Conservation (phyloP, 768 basidiomycete genomes). For the Macrolepiota albuminosa region DNA sequence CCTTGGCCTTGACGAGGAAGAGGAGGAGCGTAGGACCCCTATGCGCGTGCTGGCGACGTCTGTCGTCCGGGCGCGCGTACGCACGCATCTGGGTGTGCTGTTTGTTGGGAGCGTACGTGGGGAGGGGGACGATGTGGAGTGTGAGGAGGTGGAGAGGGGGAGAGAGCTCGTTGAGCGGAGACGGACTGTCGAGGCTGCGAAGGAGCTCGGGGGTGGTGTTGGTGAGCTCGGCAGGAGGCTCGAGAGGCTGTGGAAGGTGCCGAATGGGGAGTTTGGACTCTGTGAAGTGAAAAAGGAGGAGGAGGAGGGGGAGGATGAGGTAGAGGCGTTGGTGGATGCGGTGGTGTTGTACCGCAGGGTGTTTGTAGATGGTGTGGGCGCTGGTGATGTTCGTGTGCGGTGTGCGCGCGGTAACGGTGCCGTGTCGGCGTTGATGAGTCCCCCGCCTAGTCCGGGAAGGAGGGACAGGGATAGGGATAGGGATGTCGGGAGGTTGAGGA, state of each 20-base stretch:
- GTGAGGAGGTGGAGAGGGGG: conserved; percentile 25
- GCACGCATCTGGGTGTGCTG: conserved; percentile 44
- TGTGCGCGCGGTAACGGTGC: neutral
- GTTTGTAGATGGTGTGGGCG: conserved; percentile 33
- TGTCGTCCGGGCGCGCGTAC: conserved; percentile 48
- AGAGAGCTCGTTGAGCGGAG: conserved; percentile 32
- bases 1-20: conserved; percentile 12
- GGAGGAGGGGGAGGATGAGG: conserved; percentile 34
- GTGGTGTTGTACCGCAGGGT: conserved; percentile 57
- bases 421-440: conserved; percentile 45
- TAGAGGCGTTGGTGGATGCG: conserved; percentile 51
- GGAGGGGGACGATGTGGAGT: conserved; percentile 25
- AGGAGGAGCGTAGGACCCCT: conserved; percentile 24
- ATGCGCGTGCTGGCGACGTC: conserved; percentile 46
- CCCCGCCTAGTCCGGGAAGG: conserved; percentile 48
- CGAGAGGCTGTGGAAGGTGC: conserved; percentile 50
- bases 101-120: conserved; percentile 42
- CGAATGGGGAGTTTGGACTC: neutral
- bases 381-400: neutral
- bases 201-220: conserved; percentile 57
- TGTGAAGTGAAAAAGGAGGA: neutral
- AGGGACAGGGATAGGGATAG: conserved; percentile 14
- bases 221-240: conserved; percentile 49
- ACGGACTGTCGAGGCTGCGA: conserved; percentile 52
- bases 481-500: conserved; percentile 43